Evolutionary conservation across 331 rosid genomes (phyloP).

Genomic region (Rosa hybrid): DNA sequence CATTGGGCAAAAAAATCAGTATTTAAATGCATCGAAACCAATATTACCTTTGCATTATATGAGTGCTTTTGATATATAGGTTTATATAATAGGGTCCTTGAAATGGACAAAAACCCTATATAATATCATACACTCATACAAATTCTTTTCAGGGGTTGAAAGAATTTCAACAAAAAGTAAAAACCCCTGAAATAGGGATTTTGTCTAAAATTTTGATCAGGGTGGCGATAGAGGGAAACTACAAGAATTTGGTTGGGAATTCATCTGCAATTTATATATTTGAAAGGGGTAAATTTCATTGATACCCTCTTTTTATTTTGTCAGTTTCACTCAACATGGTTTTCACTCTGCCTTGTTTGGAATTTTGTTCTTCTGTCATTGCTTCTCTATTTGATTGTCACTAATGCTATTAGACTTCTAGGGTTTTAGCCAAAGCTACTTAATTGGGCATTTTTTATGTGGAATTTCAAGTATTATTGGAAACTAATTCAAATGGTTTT

Average conservation of each 20-base stretch:
- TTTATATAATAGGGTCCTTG: no score
- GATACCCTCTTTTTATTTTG: not conserved
- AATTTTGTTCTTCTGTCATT: constrained; percentile 5
- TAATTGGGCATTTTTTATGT: constrained; percentile 25
- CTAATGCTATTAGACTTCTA: constrained; percentile 13
- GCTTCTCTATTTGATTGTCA: constrained; percentile 22
- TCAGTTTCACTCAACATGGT: not conserved
- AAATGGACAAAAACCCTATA: no score
- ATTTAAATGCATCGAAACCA: not conserved
- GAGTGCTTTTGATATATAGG: not conserved
- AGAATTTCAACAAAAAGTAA: constrained; percentile 4
- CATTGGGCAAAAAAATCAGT: not conserved
- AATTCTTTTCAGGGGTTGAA: constrained; percentile 6
- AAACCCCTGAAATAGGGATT: constrained; percentile 17
- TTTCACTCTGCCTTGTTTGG: constrained; percentile 16
- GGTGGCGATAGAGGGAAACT: constrained; percentile 10
- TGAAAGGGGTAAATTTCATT: constrained; percentile 24
- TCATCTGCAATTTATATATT: constrained; percentile 18
- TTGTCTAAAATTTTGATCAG: constrained; percentile 18
- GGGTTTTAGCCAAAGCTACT: constrained; percentile 30
- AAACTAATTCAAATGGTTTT: constrained; percentile 16
- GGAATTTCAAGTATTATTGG: constrained; percentile 8
- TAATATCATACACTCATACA: constrained; percentile 9
- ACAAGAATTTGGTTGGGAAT: constrained; percentile 12
- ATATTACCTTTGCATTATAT: not conserved